Evolutionary conservation across 2,329 filamentous ascomycete species (phyloP).

Genomic region (Penicillium brasilianum): DNA sequence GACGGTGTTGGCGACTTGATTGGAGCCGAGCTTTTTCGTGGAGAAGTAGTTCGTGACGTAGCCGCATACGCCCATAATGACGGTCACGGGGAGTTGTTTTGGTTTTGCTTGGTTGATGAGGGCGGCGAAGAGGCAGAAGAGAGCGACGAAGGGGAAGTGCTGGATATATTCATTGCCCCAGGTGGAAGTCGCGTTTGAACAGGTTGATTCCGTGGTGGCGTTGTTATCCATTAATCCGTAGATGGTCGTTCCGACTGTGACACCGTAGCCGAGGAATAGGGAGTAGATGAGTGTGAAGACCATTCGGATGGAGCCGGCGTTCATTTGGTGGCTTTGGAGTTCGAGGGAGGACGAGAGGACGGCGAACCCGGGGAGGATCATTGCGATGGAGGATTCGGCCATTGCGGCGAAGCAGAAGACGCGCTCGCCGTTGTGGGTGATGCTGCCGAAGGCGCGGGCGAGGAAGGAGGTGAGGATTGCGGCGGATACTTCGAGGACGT

Average conservation of each 20-base stretch:
- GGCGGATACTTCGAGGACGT: slow-evolving; percentile 51
- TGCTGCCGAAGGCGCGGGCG: slow-evolving; percentile 68
- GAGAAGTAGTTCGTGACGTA: slow-evolving; percentile 55
- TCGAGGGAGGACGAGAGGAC: slow-evolving; percentile 65
- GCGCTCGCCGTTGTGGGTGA: slow-evolving; percentile 45
- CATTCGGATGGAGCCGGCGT: slow-evolving; percentile 62
- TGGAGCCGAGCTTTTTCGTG: slow-evolving; percentile 68
- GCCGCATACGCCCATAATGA: slow-evolving; percentile 71
- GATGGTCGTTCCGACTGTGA: slow-evolving; percentile 67
- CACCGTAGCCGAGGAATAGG: slow-evolving; percentile 71
- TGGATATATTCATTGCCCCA: slow-evolving; percentile 51
- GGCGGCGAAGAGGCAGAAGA: slow-evolving; percentile 74
- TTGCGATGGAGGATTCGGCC: slow-evolving; percentile 60
- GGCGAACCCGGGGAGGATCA: slow-evolving; percentile 71
- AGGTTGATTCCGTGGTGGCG: slow-evolving; percentile 55
- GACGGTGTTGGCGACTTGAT: slow-evolving; percentile 75
- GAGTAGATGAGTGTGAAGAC: slow-evolving; percentile 68
- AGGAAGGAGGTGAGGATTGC: slow-evolving; percentile 70
- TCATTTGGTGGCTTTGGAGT: slow-evolving; percentile 69
- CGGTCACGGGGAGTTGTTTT: slow-evolving; percentile 75
- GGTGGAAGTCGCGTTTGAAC: slow-evolving; percentile 45
- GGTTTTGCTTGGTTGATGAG: slow-evolving; percentile 81
- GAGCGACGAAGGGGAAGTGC: slow-evolving; percentile 73
- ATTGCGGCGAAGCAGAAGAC: slow-evolving; percentile 68
- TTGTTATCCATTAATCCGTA: slow-evolving; percentile 63